Percentiles rank a stretch among this genome's conserved stretches.
These are phyloP conservation scores for Viridothelium virens DNA, from an alignment of 495 filamentous ascomycete genomes.

Conservation along the genomic window DNA sequence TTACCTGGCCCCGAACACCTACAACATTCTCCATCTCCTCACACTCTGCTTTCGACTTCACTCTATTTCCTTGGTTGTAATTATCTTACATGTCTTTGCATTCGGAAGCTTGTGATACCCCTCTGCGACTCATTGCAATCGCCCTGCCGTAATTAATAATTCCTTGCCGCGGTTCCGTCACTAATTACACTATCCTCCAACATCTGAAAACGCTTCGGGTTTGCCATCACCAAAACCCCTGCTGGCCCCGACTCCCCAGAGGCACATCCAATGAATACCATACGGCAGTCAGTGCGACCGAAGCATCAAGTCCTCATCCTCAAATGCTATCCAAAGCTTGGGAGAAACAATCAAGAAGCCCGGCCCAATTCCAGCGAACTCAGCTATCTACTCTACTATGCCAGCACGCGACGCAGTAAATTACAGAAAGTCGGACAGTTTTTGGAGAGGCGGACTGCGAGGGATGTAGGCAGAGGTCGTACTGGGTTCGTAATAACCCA, in stretches of 20 bases:
- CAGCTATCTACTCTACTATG: constrained; percentile 92
- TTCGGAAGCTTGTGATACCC: constrained; percentile 11
- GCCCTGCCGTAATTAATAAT: background rate
- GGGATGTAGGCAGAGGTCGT: constrained; percentile 72
- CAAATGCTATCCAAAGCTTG: constrained; percentile 86
- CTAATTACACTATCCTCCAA: background rate
- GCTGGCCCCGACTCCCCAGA: background rate
- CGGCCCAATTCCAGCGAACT: constrained; percentile 91
- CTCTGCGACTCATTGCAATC: background rate
- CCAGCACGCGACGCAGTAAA: constrained; percentile 84
- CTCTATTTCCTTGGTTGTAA: constrained; percentile 5
- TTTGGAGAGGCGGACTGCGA: constrained; percentile 79
- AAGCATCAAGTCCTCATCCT: constrained; percentile 90
- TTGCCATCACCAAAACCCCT: background rate
- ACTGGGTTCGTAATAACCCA: constrained; percentile 48
- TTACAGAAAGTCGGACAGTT: constrained; percentile 88
- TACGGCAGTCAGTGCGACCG: constrained; percentile 62
- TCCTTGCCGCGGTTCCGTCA: constrained; percentile 9
- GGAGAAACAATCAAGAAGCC: constrained; percentile 80
- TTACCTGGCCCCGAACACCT: background rate
- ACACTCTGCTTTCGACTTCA: background rate
- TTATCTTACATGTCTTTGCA: constrained; percentile 1
- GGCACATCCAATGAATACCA: constrained; percentile 43
- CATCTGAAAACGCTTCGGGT: background rate
- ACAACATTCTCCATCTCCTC: background rate